Conservation (phyloP, 108 stramenopile species). For the Skeletonema tropicum region DNA sequence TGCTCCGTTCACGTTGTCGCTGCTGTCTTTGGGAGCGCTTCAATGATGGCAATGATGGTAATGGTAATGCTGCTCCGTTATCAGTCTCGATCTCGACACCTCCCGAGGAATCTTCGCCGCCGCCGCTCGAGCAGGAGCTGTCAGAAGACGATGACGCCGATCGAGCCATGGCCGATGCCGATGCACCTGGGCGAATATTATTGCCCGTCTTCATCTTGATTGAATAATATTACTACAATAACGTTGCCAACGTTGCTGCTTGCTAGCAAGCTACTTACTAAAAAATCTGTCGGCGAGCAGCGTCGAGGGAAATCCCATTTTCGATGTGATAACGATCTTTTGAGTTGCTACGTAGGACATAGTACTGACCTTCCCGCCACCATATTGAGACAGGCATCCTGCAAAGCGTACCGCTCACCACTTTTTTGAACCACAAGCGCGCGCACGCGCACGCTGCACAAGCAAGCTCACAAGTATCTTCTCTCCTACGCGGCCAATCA, state of each 20-base stretch:
- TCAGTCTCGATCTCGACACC: too few relatives aligned
- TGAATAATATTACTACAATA: too few relatives aligned
- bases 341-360: neutral
- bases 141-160: neutral
- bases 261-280: neutral
- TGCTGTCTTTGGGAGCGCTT: neutral
- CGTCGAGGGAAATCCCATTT: neutral
- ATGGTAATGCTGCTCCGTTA: neutral
- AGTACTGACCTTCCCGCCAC: too few relatives aligned
- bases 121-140: neutral
- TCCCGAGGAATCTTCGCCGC: neutral
- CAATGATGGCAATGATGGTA: too few relatives aligned
- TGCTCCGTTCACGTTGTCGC: neutral
- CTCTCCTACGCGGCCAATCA: too few relatives aligned
- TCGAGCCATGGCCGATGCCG: neutral
- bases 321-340: neutral
- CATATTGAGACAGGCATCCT: too few relatives aligned
- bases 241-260: neutral
- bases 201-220: constrained; percentile 1
- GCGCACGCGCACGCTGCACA: too few relatives aligned
- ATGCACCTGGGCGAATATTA: too few relatives aligned
- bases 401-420: too few relatives aligned
- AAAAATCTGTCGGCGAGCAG: neutral
- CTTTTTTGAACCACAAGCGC: too few relatives aligned
- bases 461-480: too few relatives aligned